Evolutionary conservation across 2,329 filamentous ascomycete genomes (phyloP), one percentile per base, ranked within the genome.

Genomic region (Ceratocystis eucalypticola): DNA sequence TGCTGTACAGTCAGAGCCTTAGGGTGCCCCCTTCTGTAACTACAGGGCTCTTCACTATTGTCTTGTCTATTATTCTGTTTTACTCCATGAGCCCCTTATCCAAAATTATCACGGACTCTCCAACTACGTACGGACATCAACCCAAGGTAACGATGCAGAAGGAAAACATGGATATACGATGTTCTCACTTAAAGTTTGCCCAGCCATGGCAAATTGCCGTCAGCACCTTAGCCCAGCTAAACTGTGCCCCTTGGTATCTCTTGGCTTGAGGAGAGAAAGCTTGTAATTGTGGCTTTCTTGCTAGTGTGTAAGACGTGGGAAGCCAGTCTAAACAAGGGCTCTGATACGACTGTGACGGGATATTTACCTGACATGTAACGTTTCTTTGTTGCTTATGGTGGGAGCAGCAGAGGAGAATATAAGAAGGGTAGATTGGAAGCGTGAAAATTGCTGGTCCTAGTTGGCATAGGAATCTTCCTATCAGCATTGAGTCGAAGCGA

Each of bases 351-450:
- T 37, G 3, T 12, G 33, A 37, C 33, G 33, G 15, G 25, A 59
- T 33, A 37, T 59, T 62, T 7, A 15, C 10, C 22, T 59, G 62
- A 41, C 69, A 70, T 70, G 69, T 70, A 70, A 70, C 69, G 69
- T 70, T 70, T 69, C 69, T 22, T 65, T 64, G 28, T 50, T 46
- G 10, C 12, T 15, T 28, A 44, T 25, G 30, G 48, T 46, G 28
- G 37, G 33, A 45, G 48, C 8, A 25, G 22, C 7, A n/a, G 20
- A 25, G 48, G 48, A 17, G 48, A 25, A 25, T 53, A 53, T 12
- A 5, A 53, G 48, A 10, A 12, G 20, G 48, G 22, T 25, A 28
- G 25, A 25, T 53, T 25, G 48, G 10, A 53, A 15, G 20, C 8
- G 33, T 37, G 33, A 37, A 37, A 12, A 10, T 37, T 37, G 33